A percentile compares a stretch with the other conserved stretches of the same genome.
phyloP scores from a whole-genome alignment of 1,284 basidiomycete species.

The Waitea zeae region DNA sequence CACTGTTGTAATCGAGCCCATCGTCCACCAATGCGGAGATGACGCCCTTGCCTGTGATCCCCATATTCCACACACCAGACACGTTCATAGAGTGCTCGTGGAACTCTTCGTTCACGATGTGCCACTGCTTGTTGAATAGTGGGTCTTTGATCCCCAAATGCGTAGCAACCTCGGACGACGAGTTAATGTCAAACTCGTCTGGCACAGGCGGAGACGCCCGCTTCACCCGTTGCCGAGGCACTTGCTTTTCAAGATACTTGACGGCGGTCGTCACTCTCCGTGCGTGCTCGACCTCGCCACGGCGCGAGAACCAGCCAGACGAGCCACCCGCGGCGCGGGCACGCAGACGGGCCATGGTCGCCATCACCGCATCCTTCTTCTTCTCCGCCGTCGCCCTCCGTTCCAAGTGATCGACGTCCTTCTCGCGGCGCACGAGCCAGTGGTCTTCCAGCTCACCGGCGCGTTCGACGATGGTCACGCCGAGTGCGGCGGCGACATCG shows the following conservation, averaged over 20 bases:
- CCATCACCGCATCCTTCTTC: not conserved
- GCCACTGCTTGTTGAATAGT: constrained; percentile 84
- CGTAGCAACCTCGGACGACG: constrained; percentile 32
- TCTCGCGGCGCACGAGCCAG: constrained; percentile 68
- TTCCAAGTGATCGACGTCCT: constrained; percentile 9
- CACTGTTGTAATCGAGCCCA: constrained; percentile 81
- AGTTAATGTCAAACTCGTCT: constrained; percentile 10
- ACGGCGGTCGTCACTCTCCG: constrained; percentile 33
- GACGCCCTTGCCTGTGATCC: constrained; percentile 75
- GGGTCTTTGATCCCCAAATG: constrained; percentile 75
- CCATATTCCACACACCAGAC: constrained; percentile 71
- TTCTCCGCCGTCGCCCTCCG: not conserved
- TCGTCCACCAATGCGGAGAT: constrained; percentile 91
- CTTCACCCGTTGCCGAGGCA: constrained; percentile 45
- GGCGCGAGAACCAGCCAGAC: constrained; percentile 12
- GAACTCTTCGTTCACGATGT: constrained; percentile 64
- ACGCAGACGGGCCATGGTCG: not conserved
- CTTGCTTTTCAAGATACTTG: constrained; percentile 38
- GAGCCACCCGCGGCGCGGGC: not conserved
- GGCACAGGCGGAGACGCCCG: constrained; percentile 44
- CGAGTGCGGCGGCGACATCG: constrained; percentile 43
- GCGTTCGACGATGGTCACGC: constrained; percentile 76
- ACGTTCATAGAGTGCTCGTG: constrained; percentile 77
- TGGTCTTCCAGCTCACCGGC: constrained; percentile 72
- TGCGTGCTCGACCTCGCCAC: constrained; percentile 22